These are phyloP conservation scores for Penicillium occitanis DNA, from an alignment of 2,329 filamentous ascomycete species.

Conservation along the genomic window DNA sequence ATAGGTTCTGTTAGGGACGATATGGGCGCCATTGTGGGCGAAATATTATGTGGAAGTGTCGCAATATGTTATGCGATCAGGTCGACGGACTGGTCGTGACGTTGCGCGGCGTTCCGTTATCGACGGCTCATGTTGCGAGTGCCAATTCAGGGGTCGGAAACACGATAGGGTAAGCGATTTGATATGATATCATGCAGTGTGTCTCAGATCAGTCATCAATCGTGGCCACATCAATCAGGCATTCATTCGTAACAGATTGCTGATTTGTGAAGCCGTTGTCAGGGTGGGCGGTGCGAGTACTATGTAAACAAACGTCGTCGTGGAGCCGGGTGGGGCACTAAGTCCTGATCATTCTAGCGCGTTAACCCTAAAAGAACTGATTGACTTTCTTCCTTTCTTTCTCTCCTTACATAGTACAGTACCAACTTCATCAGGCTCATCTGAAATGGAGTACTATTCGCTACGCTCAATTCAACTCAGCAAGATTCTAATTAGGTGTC, in stretches of 20 bases:
- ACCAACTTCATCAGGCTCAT: background rate
- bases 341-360: background rate
- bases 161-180: too few relatives aligned
- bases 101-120: background rate
- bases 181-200: too few relatives aligned
- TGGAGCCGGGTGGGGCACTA: background rate
- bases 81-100: background rate
- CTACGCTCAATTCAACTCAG: background rate
- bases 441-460: background rate
- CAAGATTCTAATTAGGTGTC: background rate
- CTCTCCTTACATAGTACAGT: background rate
- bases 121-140: conserved; percentile 10
- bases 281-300: background rate
- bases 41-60: background rate
- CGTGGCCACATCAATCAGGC: background rate
- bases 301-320: conserved; percentile 3
- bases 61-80: background rate
- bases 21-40: conserved; percentile 18
- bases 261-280: background rate
- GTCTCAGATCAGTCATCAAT: background rate
- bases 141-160: background rate
- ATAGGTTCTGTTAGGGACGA: conserved; percentile 11
- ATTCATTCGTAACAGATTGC: background rate
- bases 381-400: background rate
- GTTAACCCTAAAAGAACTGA: background rate